Conservation (phyloP, 2,329 filamentous ascomycete genomes). For the Gnomoniopsis smithogilvyi region DNA sequence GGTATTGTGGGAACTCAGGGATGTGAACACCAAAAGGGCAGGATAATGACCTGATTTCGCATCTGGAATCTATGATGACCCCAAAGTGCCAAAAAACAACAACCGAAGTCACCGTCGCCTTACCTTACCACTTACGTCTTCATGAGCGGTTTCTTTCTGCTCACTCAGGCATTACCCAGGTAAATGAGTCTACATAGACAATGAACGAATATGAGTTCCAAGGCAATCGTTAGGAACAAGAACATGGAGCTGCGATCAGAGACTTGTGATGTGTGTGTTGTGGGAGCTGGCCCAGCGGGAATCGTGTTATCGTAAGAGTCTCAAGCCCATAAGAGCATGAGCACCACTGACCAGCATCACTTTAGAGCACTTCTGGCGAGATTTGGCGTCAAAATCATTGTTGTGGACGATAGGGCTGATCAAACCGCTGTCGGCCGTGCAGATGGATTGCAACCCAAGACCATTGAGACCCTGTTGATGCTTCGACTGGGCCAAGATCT, state of each 20-base stretch:
- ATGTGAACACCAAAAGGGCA: background rate
- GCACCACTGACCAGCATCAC: slow-evolving; percentile 44
- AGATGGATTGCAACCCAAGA: slow-evolving; percentile 69
- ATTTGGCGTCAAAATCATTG: slow-evolving; percentile 61
- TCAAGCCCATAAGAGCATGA: slow-evolving; percentile 29
- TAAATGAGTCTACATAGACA: background rate
- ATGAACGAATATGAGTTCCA: background rate
- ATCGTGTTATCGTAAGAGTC: slow-evolving; percentile 46
- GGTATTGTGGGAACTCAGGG: background rate
- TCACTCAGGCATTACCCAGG: background rate
- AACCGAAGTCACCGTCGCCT: background rate
- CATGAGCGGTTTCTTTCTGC: background rate
- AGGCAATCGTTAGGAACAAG: background rate
- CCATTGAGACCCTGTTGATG: slow-evolving; percentile 67
- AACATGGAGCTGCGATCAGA: background rate
- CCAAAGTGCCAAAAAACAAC: too few species aligned
- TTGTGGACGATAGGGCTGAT: slow-evolving; percentile 67
- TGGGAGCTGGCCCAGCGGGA: slow-evolving; percentile 54
- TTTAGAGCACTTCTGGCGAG: slow-evolving; percentile 51
- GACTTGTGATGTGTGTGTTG: slow-evolving; percentile 39
- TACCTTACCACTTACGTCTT: too few species aligned
- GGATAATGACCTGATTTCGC: background rate
- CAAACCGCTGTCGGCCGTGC: slow-evolving; percentile 65
- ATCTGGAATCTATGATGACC: background rate
- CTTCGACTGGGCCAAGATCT: slow-evolving; percentile 61